These are phyloP conservation scores for Dendrobium huoshanense DNA, from an alignment of 106 monocot species.

Conservation along the genomic window DNA sequence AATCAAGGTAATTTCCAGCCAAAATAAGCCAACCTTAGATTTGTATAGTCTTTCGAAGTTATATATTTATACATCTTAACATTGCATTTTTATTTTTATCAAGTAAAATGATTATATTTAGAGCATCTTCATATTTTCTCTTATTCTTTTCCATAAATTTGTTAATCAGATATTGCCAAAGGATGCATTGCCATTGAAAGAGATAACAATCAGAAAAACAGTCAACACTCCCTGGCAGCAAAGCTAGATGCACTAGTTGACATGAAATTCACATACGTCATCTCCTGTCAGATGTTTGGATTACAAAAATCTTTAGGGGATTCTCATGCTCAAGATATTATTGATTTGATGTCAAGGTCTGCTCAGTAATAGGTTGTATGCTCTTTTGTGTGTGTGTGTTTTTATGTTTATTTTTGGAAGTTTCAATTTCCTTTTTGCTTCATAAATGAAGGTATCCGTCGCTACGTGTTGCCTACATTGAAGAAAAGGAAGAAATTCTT, in stretches of 20 bases:
- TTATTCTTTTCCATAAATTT: neutral
- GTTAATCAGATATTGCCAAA: conserved; percentile 41
- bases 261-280: conserved; percentile 70
- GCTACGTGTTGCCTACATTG: conserved; percentile 62
- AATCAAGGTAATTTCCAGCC: conserved; percentile 29
- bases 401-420: neutral
- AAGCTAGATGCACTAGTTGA: conserved; percentile 54
- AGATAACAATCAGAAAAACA: conserved; percentile 31
- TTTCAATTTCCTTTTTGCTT: neutral
- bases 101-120: neutral
- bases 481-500: conserved; percentile 57
- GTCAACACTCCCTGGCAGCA: conserved; percentile 25
- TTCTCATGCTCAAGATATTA: conserved; percentile 63
- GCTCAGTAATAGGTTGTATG: neutral
- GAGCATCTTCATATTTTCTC: neutral
- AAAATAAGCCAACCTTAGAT: neutral
- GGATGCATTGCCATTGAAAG: conserved; percentile 31
- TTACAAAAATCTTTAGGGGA: conserved; percentile 48
- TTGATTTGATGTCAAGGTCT: conserved; percentile 67
- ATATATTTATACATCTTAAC: neutral
- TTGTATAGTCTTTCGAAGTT: neutral
- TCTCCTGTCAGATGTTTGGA: conserved; percentile 67
- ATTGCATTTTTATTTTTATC: neutral
- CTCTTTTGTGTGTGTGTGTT: neutral
- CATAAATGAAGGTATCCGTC: conserved; percentile 52